Evolutionary conservation across 2,329 filamentous ascomycete genomes (phyloP), one percentile per base, ranked within the genome.

Genomic region (Lasiodiplodia sp.): DNA sequence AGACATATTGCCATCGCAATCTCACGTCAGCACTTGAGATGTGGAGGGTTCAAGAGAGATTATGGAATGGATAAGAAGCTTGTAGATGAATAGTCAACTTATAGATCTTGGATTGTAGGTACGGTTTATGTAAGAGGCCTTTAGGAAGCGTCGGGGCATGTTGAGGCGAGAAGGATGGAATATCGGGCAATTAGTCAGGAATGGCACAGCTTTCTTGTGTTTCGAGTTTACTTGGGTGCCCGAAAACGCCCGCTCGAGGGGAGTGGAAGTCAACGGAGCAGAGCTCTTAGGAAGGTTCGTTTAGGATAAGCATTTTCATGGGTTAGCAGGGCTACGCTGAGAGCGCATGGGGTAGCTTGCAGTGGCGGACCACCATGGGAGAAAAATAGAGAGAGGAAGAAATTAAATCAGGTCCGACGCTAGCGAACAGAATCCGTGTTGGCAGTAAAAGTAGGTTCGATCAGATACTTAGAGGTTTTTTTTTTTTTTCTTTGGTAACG

Each of bases 1-100:
- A 55, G 63, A 12, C 63, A 73, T 58, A 68, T 74, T 18, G 67
- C 69, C 6, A 74, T 73, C 65, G 56, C 70, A 23, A 73, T 71
- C 11, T 73, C 70, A 53, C 31, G 68, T 60, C 62, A 75, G 0
- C 23, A 53, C 11, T 25, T 53, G 1, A 53, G 21, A 12, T 3
- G 21, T 14, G 51, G 51, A 4, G 51, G 51, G 21, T 28, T 53
- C 11, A 53, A 53, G 23, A 10, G 23, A 14, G 23, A 53, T 28
- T 53, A 53, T 53, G 23, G 51, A 10, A 53, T 18, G 12, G 65
- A 73, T 38, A 70, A 71, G 21, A 68, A 71, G 4, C 60, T 73
- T 37, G 70, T 47, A 60, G 64, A 69, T 10, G 66, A 69, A 71
- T n/a, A 52, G 38, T 12, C 38, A 0, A 40, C 11, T 16, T 47